Evolutionary conservation across 2,329 filamentous ascomycete species (phyloP).

Genomic region (Neopestalotiopsis sp.): DNA sequence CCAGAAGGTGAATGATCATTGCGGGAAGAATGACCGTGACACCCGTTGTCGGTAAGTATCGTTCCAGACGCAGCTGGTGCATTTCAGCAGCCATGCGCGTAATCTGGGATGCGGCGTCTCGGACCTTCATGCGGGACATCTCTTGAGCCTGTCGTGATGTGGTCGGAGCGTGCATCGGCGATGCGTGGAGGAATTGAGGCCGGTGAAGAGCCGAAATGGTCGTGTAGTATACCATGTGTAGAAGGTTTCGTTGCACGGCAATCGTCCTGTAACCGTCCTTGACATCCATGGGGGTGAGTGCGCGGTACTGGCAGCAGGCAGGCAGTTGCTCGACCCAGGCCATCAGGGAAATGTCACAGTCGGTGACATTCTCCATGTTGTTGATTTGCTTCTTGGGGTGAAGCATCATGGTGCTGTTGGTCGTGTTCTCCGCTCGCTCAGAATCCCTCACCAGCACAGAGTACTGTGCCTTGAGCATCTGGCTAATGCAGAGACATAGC

Average conservation of each 20-base stretch:
- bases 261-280: constrained; percentile 64
- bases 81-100: constrained; percentile 83
- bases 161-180: constrained; percentile 57
- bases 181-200: constrained; percentile 84
- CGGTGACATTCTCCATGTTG: constrained; percentile 79
- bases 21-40: constrained; percentile 90
- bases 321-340: constrained; percentile 79
- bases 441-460: constrained; percentile 87
- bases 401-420: constrained; percentile 83
- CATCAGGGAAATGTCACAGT: constrained; percentile 79
- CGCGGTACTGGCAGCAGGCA: constrained; percentile 70
- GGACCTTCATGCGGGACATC: constrained; percentile 80
- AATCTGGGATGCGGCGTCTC: constrained; percentile 83
- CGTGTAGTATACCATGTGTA: constrained; percentile 94
- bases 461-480: constrained; percentile 89
- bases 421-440: constrained; percentile 76
- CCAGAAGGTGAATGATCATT: constrained; percentile 90
- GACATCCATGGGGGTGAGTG: constrained; percentile 58
- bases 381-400: constrained; percentile 86
- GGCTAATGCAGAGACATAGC: constrained; percentile 86
- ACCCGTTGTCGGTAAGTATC: constrained; percentile 84
- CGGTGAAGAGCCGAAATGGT: constrained; percentile 90
- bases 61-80: constrained; percentile 73
- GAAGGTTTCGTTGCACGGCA: constrained; percentile 77
- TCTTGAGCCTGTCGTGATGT: constrained; percentile 76